A percentile compares a stretch with the other conserved stretches of the same genome.
phyloP scores from a whole-genome alignment of 2,329 filamentous ascomycete genomes.

The Stagonosporopsis rhizophila region DNA sequence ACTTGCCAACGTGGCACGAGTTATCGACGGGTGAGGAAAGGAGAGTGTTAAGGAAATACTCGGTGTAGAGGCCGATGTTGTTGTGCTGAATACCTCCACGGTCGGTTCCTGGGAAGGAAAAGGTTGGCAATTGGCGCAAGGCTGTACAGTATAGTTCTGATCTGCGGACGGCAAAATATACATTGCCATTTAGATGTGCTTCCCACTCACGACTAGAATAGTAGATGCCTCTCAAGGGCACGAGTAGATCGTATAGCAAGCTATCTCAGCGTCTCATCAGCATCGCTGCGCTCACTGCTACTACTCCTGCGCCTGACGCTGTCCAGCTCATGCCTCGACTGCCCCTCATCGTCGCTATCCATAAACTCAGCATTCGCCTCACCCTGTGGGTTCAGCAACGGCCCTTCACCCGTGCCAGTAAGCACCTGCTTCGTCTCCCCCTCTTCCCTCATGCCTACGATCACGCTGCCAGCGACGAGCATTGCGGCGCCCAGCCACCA shows the following conservation, averaged over 20 bases:
- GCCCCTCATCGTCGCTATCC: conserved; percentile 42
- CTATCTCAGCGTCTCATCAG: conserved; percentile 43
- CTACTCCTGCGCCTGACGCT: conserved; percentile 31
- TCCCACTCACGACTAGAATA: not conserved
- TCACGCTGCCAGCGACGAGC: conserved; percentile 77
- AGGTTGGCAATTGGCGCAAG: no score
- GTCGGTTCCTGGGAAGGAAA: no score
- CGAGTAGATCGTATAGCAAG: not conserved
- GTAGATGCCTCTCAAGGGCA: not conserved
- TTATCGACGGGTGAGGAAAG: not conserved
- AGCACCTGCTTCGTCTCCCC: conserved; percentile 42
- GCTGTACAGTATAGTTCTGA: no score
- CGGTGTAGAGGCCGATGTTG: not conserved
- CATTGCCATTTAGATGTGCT: not conserved
- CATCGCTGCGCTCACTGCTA: conserved; percentile 31
- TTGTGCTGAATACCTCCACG: not conserved
- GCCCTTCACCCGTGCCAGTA: conserved; percentile 33
- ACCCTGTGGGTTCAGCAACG: conserved; percentile 26
- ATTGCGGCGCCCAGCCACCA: conserved; percentile 80
- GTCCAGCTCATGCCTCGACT: conserved; percentile 39
- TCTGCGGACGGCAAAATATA: no score
- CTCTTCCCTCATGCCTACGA: conserved; percentile 75
- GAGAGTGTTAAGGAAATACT: not conserved
- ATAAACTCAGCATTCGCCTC: conserved; percentile 41
- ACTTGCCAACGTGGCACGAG: not conserved